A percentile compares a stretch with the other conserved stretches of the same genome.
These are phyloP conservation scores for Aspergillus pseudoterreus DNA, from an alignment of 2,329 filamentous ascomycete species.

Conservation along the genomic window DNA sequence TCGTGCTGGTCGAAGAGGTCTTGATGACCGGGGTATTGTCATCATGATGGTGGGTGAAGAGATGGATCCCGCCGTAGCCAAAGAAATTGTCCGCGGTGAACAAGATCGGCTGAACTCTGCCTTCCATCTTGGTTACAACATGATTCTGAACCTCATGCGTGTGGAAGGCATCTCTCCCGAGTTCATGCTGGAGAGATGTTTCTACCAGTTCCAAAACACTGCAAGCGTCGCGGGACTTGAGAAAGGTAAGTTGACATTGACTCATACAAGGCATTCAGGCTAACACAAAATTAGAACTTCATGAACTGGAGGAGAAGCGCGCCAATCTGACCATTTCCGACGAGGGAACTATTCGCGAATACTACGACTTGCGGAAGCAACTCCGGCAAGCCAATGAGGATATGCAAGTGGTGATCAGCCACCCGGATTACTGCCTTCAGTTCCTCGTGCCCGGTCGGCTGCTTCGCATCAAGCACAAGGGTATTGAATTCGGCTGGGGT, in stretches of 20 bases:
- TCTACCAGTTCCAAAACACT: constrained; percentile 96
- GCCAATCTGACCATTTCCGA: constrained; percentile 74
- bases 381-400: constrained; percentile 80
- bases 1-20: constrained; percentile 90
- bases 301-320: constrained; percentile 71
- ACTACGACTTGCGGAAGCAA: constrained; percentile 84
- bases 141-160: constrained; percentile 93
- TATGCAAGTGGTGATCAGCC: constrained; percentile 86
- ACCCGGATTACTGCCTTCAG: constrained; percentile 78
- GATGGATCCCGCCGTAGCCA: constrained; percentile 91
- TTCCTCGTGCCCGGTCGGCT: constrained; percentile 87
- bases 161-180: constrained; percentile 99
- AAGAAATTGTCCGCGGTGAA: constrained; percentile 91
- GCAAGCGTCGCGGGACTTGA: constrained; percentile 81
- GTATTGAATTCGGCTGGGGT: constrained; percentile 90
- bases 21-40: constrained; percentile 96
- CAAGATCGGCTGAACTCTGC: constrained; percentile 97
- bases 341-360: constrained; percentile 85
- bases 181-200: constrained; percentile 97
- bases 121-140: constrained; percentile 97
- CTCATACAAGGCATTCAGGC: neutral
- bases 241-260: constrained; percentile 47
- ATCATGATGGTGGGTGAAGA: constrained; percentile 99
- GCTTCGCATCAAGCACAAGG: constrained; percentile 75
- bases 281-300: constrained; percentile 57